Evolutionary conservation across 495 filamentous ascomycete genomes (phyloP).

Genomic region (Lophiostoma macrostomum): DNA sequence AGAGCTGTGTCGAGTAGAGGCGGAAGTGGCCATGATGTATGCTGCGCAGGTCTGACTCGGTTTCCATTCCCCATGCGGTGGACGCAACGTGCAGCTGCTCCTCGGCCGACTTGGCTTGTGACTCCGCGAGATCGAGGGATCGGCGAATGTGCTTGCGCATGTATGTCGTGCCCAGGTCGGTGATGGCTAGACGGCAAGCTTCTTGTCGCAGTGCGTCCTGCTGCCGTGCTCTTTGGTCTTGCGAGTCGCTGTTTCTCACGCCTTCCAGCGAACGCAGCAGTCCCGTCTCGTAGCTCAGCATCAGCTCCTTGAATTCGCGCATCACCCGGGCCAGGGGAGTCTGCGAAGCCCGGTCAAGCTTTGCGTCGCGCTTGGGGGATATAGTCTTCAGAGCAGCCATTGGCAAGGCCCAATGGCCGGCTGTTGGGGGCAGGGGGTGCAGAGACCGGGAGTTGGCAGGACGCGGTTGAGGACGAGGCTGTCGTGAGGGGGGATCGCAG

Average conservation of each 20-base stretch:
- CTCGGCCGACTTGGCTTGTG: constrained; percentile 9
- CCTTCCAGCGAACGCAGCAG: constrained; percentile 12
- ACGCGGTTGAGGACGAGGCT: neutral
- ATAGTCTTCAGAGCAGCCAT: constrained; percentile 22
- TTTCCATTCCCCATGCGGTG: neutral
- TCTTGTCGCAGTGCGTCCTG: constrained; percentile 10
- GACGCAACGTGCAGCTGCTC: constrained; percentile 7
- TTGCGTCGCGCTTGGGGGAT: constrained; percentile 6
- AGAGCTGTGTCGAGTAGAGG: constrained; percentile 26
- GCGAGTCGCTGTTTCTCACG: too few relatives aligned
- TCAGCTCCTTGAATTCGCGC: constrained; percentile 23
- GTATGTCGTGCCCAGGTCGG: constrained; percentile 16
- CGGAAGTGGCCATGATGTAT: constrained; percentile 20
- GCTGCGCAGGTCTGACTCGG: neutral
- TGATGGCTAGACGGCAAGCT: constrained; percentile 21
- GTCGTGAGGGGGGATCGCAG: neutral
- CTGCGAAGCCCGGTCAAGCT: neutral
- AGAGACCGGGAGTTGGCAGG: neutral
- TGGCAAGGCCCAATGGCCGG: constrained; percentile 9
- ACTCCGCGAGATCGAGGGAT: constrained; percentile 9
- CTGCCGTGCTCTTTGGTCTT: neutral
- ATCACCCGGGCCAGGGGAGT: constrained; percentile 14
- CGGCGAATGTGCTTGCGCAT: constrained; percentile 18
- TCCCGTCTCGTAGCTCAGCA: constrained; percentile 6
- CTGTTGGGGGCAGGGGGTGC: neutral